Base-by-base conservation (phyloP, 2,329 filamentous ascomycete genomes). In the Talaromyces piceae region DNA sequence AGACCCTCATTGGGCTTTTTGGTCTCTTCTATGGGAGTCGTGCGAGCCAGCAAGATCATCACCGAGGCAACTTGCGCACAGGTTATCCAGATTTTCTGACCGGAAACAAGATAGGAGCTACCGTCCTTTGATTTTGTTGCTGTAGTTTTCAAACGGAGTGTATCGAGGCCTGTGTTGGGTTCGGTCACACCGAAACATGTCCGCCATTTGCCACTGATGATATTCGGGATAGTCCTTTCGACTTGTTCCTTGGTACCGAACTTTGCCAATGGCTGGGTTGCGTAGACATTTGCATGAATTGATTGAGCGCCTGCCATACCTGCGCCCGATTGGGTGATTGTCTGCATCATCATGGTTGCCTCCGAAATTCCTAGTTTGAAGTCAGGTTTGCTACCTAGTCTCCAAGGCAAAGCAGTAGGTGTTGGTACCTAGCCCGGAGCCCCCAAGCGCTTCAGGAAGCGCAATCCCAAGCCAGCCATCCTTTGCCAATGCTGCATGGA, bases 41-140 rank as follows among this genome's bases (percentile, higher is more conserved):
- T 94, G 1, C 88, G 80, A 0, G 87, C 87, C 0, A 95, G 77
- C 0, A 94, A 75, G 3, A 94, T 83, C 88, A 94, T 94, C 61
- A 88, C 88, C 3, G 78, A 77, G 0, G 88, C 88, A 0, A 91
- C 85, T 64, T 94, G 87, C 0, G 88, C 88, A 49, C 82, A 91
- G 0, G 87, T 88, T 50, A 93, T 94, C 88, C 88, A 94, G 53
- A 91, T 91, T 71, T 94, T 94, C 64, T 91, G 87, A 0, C 88
- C 88, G 0, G 80, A 80, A 9, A 94, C 76, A 1, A 70, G 73
- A 63, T 91, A 94, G 3, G 73, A 76, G 12, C 78, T 72, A 0
- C 79, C 79, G 18, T 81, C 78, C 13, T 18, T 25, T 9, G 25
- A 41, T 57, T 76, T 79, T 26, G 67, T 76, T 0, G 88, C 88